Base-by-base conservation (phyloP, 495 filamentous ascomycete species). In the Darksidea phi region DNA sequence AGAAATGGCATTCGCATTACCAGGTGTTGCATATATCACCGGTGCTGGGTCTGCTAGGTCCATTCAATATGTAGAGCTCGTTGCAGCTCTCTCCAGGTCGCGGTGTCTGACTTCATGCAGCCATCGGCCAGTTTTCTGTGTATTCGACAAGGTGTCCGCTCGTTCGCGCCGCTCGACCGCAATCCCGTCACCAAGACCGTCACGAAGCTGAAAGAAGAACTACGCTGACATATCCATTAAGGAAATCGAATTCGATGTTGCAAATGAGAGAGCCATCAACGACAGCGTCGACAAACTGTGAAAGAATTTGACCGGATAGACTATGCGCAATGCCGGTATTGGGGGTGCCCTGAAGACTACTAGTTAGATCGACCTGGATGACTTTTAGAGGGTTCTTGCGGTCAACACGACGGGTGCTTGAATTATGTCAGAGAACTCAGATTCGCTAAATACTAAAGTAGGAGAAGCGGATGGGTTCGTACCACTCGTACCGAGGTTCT, bases 391-490 rank as follows among this genome's bases (percentile, higher is more conserved):
- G 34, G 74, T 80, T 1, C 66, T 78, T 6, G 68, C 67, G 45
- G 67, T 82, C 28, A 81, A 82, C 48, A 68, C 78, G 54, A 79
- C 72, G 1, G 80, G 78, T 0, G 74, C 79, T 5, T 77, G 75
- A 71, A n/a, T 63, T 80, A 3, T 78, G 78, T 48, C 76, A 79
- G 58, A 73, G 75, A 48, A 76, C 73, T 10, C 60, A 80, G 50
- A 73, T 82, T 47, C 70, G 69, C 51, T 76, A 80, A 65, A 81
- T 83, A 79, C 51, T 80, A 38, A 75, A 68, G 53, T 79, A 81
- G 57, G 74, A 79, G 71, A 75, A 56, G 48, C 54, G 26, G 5
- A 23, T 58, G 5, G 28, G 64, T 25, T 63, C 59, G 13, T 51
- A 56, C 0, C 48, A 64, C 53, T 54, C 57, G 0, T 68, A 57